A percentile compares a stretch with the other conserved stretches of the same genome.
Evolutionary conservation across 305 asterid species (phyloP).

Genomic region (Petunia hybrid): DNA sequence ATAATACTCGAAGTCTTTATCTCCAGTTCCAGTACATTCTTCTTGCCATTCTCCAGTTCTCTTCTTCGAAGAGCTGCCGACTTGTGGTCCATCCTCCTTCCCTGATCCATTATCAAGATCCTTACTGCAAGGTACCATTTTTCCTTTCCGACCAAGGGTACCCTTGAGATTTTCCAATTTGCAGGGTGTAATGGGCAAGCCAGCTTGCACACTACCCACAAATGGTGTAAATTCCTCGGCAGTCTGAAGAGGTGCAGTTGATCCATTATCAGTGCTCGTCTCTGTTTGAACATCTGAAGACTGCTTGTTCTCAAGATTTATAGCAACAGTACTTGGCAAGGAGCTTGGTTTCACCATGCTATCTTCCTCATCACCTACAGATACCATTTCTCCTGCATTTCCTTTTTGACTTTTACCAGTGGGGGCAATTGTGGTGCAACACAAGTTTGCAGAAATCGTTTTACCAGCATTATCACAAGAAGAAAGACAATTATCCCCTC

Average conservation of each 20-base stretch:
- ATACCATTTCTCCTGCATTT: conserved; percentile 38
- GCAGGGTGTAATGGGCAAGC: conserved; percentile 70
- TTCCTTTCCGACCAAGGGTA: conserved; percentile 48
- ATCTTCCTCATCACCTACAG: conserved; percentile 55
- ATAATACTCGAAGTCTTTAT: conserved; percentile 75
- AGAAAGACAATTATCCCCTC: conserved; percentile 52
- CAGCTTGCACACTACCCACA: conserved; percentile 42
- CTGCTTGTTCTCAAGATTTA: conserved; percentile 45
- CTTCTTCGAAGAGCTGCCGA: conserved; percentile 77
- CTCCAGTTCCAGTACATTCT: conserved; percentile 57
- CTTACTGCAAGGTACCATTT: conserved; percentile 43
- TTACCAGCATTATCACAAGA: conserved; percentile 45
- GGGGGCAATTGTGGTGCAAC: conserved; percentile 25
- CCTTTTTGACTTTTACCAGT: conserved; percentile 45
- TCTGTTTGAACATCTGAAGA: conserved; percentile 45
- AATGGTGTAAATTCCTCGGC: conserved; percentile 55
- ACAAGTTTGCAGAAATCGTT: conserved; percentile 42
- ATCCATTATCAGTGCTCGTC: conserved; percentile 56
- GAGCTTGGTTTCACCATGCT: conserved; percentile 42
- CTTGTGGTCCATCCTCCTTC: conserved; percentile 66
- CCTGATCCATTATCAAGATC: conserved; percentile 47
- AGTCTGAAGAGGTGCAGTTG: conserved; percentile 48
- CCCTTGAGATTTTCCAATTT: conserved; percentile 63
- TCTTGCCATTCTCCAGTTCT: conserved; percentile 60
- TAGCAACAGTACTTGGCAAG: conserved; percentile 35